phyloP scores from a whole-genome alignment of 1,284 basidiomycete species.

The Singerocomus inundabilis region DNA sequence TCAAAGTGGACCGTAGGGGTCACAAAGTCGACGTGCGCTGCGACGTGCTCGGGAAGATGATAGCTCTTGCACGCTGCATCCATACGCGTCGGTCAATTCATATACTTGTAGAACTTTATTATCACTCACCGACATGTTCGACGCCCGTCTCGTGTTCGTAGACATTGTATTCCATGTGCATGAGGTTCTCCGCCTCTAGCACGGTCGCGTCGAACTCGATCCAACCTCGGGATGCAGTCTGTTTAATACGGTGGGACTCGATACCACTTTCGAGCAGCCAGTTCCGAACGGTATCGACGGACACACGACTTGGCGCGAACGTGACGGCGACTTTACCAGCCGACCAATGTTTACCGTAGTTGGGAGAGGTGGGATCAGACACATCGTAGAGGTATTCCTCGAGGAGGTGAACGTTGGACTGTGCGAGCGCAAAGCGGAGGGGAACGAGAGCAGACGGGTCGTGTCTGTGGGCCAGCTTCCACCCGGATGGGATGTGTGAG shows the following conservation, averaged over 20 bases:
- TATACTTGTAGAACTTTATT: not conserved
- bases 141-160: constrained; percentile 40
- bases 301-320: constrained; percentile 41
- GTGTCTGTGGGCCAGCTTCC: constrained; percentile 33
- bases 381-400: constrained; percentile 42
- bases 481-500: constrained; percentile 33
- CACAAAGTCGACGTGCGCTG: constrained; percentile 45
- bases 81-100: not conserved
- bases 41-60: constrained; percentile 42
- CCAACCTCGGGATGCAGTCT: constrained; percentile 40
- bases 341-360: constrained; percentile 50
- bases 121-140: constrained; percentile 30
- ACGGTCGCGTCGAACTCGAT: constrained; percentile 42
- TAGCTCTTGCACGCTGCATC: constrained; percentile 44
- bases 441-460: constrained; percentile 34
- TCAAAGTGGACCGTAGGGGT: constrained; percentile 47
- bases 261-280: constrained; percentile 43
- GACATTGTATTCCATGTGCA: constrained; percentile 43
- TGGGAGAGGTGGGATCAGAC: constrained; percentile 43
- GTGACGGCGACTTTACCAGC: constrained; percentile 37
- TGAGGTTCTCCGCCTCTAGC: constrained; percentile 43
- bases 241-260: constrained; percentile 31
- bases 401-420: constrained; percentile 41
- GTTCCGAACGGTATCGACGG: constrained; percentile 37
- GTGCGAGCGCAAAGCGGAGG: constrained; percentile 43